Evolutionary conservation across 2,329 filamentous ascomycete genomes (phyloP), one percentile per base, ranked within the genome.

Genomic region (Pseudopithomyces chartarum): DNA sequence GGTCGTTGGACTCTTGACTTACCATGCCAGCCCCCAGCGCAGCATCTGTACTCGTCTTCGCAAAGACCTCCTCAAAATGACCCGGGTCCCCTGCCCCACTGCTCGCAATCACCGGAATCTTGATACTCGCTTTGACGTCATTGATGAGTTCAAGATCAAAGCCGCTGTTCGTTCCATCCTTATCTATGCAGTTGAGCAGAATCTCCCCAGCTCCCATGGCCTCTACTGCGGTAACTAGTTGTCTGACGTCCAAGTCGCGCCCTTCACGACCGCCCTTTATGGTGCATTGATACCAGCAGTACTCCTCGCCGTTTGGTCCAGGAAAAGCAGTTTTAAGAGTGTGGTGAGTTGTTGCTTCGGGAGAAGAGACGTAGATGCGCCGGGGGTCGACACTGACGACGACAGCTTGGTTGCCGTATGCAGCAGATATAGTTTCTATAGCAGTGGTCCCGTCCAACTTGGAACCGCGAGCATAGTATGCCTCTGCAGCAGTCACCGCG

Each of bases 211-310:
- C 86, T 52, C 95, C 95, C 92, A 99, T 96, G 55, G 91, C 92
- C 79, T 99, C 92, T 34, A 98, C 94, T 12, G 95, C 95, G 65
- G 85, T 87, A 10, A 89, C 87, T 10, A 99, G 85, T 79, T 98
- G 90, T 13, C 93, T 86, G 15, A 97, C 95, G 73, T 98, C 94
- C 64, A 98, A 83, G 74, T 98, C 92, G 58, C 93, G 86, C n/a
- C 90, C 93, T 79, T 98, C 94, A 59, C 95, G 88, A 6, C 95
- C 95, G 45, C 95, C 95, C 79, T 94, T 96, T 80, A 96, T 92
- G 6, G 95, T 99, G 79, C 95, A 98, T 56, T 95, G 93, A 75
- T 97, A 99, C 94, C 94, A 99, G 80, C 92, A 97, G 77, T 87
- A 90, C 51, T 81, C 80, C 76, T 97, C 91, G 26, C 92, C 92